Base-by-base conservation (phyloP, 208 protist species). In the Acanthamoeba triangularis region DNA sequence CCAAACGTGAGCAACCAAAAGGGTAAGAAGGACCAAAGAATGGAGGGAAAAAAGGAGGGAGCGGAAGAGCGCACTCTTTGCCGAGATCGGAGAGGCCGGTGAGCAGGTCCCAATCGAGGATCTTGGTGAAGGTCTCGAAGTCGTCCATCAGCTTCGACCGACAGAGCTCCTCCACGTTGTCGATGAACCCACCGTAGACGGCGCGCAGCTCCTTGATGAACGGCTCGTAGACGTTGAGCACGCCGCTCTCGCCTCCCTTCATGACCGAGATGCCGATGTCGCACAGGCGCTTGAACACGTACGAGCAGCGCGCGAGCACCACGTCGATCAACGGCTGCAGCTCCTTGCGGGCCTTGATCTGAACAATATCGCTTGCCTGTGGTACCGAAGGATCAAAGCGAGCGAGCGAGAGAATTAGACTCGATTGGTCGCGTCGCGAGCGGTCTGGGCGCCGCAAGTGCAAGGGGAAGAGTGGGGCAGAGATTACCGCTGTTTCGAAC, bases 71-170 rank as follows among this genome's bases (percentile, higher is more conserved):
- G 54, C 8, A 82, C 69, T 85, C 82, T 59, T 82, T 78, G 92
- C 54, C 94, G n/a, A 78, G 93, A 10, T 96, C 95, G 16, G 56
- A 56, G 5, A 96, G 78, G 63, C 93, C 96, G 3, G 37, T 85
- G 25, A 97, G 28, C 5, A 98, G 59, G 56, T 98, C 97, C 97
- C 97, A 98, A 88, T 98, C 97, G 7, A 97, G 90, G 44, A 98
- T 95, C 54, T 96, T 97, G 47, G 97, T 97, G 72, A 98, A 98
- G 47, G 96, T 98, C 37, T 97, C 96, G 78, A 98, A 98, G 56
- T 98, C 97, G 90, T 97, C 96, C 56, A 92, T 90, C 23, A 97
- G 59, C 33, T 96, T 80, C 13, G n/a, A 41, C 52, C 63, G 76
- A 33, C 96, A 97, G 2, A 96, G 59, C 3, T 82, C 52, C 72